Percentiles rank a stretch among this genome's conserved stretches.
phyloP scores from a whole-genome alignment of 164 flowering plant genomes.

The Malania oleifera region DNA sequence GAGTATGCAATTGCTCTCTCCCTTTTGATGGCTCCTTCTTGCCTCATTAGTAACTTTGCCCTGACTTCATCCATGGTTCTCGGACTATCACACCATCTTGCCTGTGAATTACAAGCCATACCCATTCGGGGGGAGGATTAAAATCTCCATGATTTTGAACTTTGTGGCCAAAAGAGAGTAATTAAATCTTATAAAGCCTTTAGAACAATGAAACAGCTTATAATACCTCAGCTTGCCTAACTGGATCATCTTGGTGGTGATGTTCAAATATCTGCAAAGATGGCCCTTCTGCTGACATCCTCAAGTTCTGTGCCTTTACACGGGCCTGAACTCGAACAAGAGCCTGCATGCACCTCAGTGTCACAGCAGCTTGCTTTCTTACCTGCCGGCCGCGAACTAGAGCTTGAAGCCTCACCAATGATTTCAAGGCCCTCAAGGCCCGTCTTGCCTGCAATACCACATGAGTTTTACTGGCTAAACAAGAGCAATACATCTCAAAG shows the following conservation, averaged over 20 bases:
- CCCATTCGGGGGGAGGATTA: neutral
- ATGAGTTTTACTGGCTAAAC: no score
- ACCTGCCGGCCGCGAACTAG: constrained; percentile 60
- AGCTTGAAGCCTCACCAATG: constrained; percentile 64
- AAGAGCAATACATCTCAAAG: no score
- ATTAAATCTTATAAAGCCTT: no score
- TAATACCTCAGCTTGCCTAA: constrained; percentile 44
- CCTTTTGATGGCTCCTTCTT: constrained; percentile 78
- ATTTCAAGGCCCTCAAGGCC: constrained; percentile 56
- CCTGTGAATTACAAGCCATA: constrained; percentile 29
- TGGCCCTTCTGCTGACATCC: constrained; percentile 20
- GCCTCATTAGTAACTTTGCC: constrained; percentile 71
- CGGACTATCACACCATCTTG: constrained; percentile 82
- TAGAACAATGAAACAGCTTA: neutral
- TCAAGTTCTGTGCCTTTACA: constrained; percentile 34
- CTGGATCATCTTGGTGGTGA: constrained; percentile 21
- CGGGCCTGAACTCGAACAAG: constrained; percentile 61
- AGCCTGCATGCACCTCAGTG: constrained; percentile 70
- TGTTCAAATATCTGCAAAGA: constrained; percentile 6
- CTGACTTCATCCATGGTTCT: constrained; percentile 62
- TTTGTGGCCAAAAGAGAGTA: no score
- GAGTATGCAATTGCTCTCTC: constrained; percentile 81
- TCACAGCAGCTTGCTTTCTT: constrained; percentile 64
- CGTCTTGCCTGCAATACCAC: constrained; percentile 40
- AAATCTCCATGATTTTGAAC: neutral